Conservation (phyloP, 768 basidiomycete genomes). For the Termitomyces bulborhizus region DNA sequence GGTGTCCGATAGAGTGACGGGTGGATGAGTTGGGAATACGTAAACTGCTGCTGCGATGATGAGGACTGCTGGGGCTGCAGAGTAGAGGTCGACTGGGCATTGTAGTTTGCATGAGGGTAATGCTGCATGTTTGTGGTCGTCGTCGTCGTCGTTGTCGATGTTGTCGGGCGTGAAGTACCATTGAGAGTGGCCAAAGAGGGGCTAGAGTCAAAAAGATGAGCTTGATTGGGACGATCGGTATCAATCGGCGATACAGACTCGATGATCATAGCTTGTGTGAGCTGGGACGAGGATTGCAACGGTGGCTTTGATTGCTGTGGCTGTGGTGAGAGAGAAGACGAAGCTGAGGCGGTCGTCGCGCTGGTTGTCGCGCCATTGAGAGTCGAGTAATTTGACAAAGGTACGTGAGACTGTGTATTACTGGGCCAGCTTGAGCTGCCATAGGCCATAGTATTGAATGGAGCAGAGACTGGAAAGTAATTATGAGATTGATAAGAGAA, state of each 20-base stretch:
- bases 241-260: slow-evolving; percentile 45
- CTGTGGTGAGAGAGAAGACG: slow-evolving; percentile 15
- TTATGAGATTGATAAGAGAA: slow-evolving; percentile 31
- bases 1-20: slow-evolving; percentile 16
- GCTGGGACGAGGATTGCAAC: slow-evolving; percentile 20
- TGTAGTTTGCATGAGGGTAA: slow-evolving; percentile 37
- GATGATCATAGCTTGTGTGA: slow-evolving; percentile 49
- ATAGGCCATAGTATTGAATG: slow-evolving; percentile 51
- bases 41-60: slow-evolving; percentile 17
- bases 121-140: slow-evolving; percentile 23
- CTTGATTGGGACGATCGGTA: slow-evolving; percentile 1
- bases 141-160: slow-evolving; percentile 11
- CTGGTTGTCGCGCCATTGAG: slow-evolving; percentile 68
- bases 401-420: slow-evolving; percentile 32
- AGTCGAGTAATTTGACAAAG: slow-evolving; percentile 71
- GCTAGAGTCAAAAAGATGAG: slow-evolving; percentile 26
- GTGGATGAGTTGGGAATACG: slow-evolving; percentile 38
- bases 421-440: slow-evolving; percentile 46
- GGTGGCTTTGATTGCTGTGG: slow-evolving; percentile 18
- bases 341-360: slow-evolving; percentile 22
- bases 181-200: slow-evolving; percentile 57
- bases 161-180: slow-evolving; percentile 22
- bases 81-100: slow-evolving; percentile 21
- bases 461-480: slow-evolving; percentile 36
- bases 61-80: slow-evolving; percentile 28